These are phyloP conservation scores for Venturia effusa DNA, from an alignment of 2,329 filamentous ascomycete species.

Conservation along the genomic window DNA sequence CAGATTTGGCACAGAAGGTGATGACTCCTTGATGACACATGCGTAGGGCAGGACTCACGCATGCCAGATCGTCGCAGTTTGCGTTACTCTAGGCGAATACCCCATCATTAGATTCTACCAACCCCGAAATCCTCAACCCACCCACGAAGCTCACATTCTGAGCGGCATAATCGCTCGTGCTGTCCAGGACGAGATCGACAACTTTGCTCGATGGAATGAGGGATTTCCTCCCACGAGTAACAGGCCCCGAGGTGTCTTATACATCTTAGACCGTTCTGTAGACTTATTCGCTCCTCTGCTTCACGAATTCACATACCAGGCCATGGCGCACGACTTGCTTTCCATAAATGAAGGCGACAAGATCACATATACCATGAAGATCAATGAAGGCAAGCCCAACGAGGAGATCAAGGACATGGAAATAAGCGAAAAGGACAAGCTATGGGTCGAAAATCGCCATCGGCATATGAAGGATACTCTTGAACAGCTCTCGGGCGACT, in stretches of 20 bases:
- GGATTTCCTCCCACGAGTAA: constrained; percentile 73
- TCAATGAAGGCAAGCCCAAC: constrained; percentile 62
- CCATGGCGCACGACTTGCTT: constrained; percentile 91
- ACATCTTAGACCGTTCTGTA: constrained; percentile 88
- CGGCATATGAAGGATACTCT: constrained; percentile 97
- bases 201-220: constrained; percentile 73
- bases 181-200: constrained; percentile 82
- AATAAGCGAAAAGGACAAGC: constrained; percentile 77
- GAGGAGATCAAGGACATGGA: constrained; percentile 84
- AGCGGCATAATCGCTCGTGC: constrained; percentile 83
- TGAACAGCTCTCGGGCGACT: constrained; percentile 83
- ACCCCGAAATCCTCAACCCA: constrained; percentile 57
- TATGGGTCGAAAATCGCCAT: constrained; percentile 93
- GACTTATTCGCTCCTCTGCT: constrained; percentile 78
- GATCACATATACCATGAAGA: constrained; percentile 67
- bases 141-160: constrained; percentile 79
- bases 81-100: constrained; percentile 86
- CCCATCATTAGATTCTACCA: constrained; percentile 87
- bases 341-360: constrained; percentile 84
- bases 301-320: constrained; percentile 97
- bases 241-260: constrained; percentile 68
- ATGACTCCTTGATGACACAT: background rate
- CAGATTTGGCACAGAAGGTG: constrained; percentile 80
- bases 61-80: constrained; percentile 69
- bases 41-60: background rate